These are phyloP conservation scores for Dryas drummondii DNA, from an alignment of 306 rosid genomes.

Conservation along the genomic window DNA sequence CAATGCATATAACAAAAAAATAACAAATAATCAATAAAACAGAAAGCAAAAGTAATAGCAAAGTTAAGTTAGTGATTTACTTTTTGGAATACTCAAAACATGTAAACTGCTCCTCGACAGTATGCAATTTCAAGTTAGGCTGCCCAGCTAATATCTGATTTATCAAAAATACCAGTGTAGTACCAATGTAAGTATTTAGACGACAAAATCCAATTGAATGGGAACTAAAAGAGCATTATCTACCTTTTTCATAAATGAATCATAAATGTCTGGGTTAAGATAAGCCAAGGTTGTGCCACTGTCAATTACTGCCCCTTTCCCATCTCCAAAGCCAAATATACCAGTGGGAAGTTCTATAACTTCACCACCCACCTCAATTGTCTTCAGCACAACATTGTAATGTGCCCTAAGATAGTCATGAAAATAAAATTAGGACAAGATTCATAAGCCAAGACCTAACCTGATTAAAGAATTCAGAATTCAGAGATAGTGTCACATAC, in stretches of 20 bases:
- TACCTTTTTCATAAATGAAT: conserved; percentile 54
- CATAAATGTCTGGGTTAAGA: conserved; percentile 51
- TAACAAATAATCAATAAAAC: too few relatives aligned
- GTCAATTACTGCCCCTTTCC: conserved; percentile 70
- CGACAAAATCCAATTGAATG: conserved; percentile 16
- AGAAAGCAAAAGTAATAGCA: conserved; percentile 17
- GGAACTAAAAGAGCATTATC: conserved; percentile 7
- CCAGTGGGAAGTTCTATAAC: conserved; percentile 55
- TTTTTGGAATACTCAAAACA: conserved; percentile 51
- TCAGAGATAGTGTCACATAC: conserved; percentile 45
- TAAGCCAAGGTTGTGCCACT: conserved; percentile 97
- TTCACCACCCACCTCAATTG: conserved; percentile 63
- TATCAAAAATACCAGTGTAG: conserved; percentile 7
- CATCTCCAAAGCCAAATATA: conserved; percentile 47
- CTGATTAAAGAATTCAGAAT: not conserved
- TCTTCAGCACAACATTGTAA: conserved; percentile 78
- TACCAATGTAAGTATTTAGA: conserved; percentile 24
- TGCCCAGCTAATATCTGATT: conserved; percentile 51
- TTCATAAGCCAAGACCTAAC: conserved; percentile 33
- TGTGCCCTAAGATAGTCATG: conserved; percentile 65
- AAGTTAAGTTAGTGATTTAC: conserved; percentile 44
- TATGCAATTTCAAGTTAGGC: conserved; percentile 44
- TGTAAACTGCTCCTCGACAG: conserved; percentile 50
- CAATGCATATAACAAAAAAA: too few relatives aligned
- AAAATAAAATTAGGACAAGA: conserved; percentile 35